These are phyloP conservation scores for Saturnispora bothae DNA, from an alignment of 805 yeast genomes.

Conservation along the genomic window DNA sequence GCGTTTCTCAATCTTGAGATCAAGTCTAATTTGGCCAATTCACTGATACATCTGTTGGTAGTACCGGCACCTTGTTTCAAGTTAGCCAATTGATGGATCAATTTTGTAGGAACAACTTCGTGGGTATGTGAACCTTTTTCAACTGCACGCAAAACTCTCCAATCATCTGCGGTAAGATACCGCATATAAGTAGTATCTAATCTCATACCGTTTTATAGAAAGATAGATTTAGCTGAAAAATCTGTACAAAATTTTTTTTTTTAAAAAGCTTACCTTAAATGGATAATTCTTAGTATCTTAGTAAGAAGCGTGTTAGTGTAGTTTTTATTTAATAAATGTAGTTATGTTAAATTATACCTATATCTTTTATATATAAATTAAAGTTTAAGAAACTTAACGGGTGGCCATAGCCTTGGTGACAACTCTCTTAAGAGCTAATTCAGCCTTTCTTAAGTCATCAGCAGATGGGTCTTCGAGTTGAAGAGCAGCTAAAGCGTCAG, in stretches of 20 bases:
- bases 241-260: background rate
- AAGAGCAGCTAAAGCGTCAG: slow-evolving; percentile 96
- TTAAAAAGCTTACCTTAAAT: too few relatives aligned
- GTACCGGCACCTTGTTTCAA: slow-evolving; percentile 57
- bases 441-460: slow-evolving; percentile 98
- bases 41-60: slow-evolving; percentile 69
- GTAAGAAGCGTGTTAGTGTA: background rate
- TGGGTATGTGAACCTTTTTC: slow-evolving; percentile 89
- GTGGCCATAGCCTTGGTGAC: slow-evolving; percentile 99
- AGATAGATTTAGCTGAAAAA: background rate
- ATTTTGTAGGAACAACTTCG: slow-evolving; percentile 82
- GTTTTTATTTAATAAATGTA: slow-evolving; percentile 1
- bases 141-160: slow-evolving; percentile 76
- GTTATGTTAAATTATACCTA: slow-evolving; percentile 6
- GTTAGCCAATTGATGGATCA: slow-evolving; percentile 75
- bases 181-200: slow-evolving; percentile 90
- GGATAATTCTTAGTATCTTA: background rate
- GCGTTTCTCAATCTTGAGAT: slow-evolving; percentile 78
- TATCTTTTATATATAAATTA: slow-evolving; percentile 5
- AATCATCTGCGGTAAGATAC: slow-evolving; percentile 84
- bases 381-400: slow-evolving; percentile 49
- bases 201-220: slow-evolving; percentile 47
- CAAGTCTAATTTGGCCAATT: slow-evolving; percentile 76
- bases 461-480: slow-evolving; percentile 94
- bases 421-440: slow-evolving; percentile 97